phyloP scores from a whole-genome alignment of 2,329 filamentous ascomycete species.

The Ophiostoma perfectum region DNA sequence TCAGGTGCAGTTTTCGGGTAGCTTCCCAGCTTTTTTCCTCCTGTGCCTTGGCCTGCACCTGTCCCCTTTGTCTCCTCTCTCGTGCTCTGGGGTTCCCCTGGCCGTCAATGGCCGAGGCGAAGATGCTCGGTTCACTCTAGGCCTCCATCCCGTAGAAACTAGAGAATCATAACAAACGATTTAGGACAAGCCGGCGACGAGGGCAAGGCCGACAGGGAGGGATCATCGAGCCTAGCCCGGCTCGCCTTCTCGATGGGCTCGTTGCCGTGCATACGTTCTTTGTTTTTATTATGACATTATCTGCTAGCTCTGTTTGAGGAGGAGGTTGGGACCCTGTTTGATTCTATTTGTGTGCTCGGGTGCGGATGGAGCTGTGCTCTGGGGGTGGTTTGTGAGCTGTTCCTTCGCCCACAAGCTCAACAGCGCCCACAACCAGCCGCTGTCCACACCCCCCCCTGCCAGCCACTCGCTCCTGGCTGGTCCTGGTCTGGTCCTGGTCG shows the following conservation, averaged over 20 bases:
- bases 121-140: background rate
- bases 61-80: background rate
- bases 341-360: constrained; percentile 1
- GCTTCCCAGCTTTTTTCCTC: constrained; percentile 7
- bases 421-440: background rate
- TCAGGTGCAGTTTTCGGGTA: constrained; percentile 12
- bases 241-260: constrained; percentile 1
- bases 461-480: constrained; percentile 15
- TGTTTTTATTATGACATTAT: constrained; percentile 18
- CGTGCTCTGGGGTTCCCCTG: background rate
- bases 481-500: constrained; percentile 3
- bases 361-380: background rate
- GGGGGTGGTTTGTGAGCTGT: background rate
- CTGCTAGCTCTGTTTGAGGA: constrained; percentile 19
- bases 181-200: constrained; percentile 1
- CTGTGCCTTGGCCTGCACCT: background rate
- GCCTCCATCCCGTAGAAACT: background rate
- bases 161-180: constrained; percentile 7
- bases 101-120: background rate
- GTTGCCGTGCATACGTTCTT: constrained; percentile 22
- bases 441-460: constrained; percentile 12
- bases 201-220: constrained; percentile 3
- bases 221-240: constrained; percentile 11
- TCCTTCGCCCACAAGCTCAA: constrained; percentile 2
- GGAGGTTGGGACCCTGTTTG: constrained; percentile 11